Evolutionary conservation across 2,329 filamentous ascomycete genomes (phyloP).

Genomic region (Colletotrichum lini): DNA sequence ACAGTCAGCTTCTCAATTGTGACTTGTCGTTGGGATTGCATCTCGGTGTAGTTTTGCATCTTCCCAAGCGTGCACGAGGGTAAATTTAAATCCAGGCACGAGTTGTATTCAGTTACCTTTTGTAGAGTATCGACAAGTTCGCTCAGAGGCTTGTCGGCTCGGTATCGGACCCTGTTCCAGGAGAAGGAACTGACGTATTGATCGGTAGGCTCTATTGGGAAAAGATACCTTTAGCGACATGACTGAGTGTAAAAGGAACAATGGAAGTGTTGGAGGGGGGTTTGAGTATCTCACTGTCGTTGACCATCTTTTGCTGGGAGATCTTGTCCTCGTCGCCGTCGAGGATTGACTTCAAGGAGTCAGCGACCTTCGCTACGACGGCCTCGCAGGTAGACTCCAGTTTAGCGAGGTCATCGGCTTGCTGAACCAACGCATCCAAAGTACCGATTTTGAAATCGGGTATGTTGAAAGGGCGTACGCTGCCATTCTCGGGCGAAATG

Average conservation of each 20-base stretch:
- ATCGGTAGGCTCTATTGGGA: constrained; percentile 85
- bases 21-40: neutral
- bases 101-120: constrained; percentile 71
- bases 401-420: constrained; percentile 95
- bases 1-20: neutral
- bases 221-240: constrained; percentile 46
- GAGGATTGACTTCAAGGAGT: constrained; percentile 86
- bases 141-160: constrained; percentile 88
- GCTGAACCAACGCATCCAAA: constrained; percentile 92
- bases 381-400: constrained; percentile 84
- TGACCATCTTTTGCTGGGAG: constrained; percentile 90
- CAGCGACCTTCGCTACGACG: constrained; percentile 89
- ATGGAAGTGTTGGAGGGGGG: constrained; percentile 20
- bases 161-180: constrained; percentile 99
- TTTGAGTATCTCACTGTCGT: constrained; percentile 76
- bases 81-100: neutral
- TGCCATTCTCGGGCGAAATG: constrained; percentile 81
- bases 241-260: constrained; percentile 28
- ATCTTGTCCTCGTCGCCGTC: constrained; percentile 88
- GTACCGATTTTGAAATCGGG: constrained; percentile 99
- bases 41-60: neutral
- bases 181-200: constrained; percentile 90
- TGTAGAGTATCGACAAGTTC: constrained; percentile 91
- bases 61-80: too few species aligned
- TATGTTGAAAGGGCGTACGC: constrained; percentile 82